Evolutionary conservation across 768 basidiomycete genomes (phyloP).

Genomic region (Amyloporia xantha): DNA sequence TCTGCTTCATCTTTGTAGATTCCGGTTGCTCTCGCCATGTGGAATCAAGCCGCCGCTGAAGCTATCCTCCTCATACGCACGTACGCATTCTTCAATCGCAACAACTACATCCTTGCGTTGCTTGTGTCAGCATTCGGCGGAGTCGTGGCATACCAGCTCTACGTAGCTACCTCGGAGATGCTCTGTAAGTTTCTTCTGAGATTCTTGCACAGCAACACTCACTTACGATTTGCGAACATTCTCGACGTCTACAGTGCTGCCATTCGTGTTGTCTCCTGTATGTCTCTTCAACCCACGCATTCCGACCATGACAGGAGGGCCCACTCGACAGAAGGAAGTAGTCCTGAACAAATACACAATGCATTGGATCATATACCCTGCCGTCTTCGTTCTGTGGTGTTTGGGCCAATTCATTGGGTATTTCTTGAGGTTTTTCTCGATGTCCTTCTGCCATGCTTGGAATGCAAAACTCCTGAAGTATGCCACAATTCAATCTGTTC

Average conservation of each 20-base stretch:
- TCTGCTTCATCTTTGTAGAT: slow-evolving; percentile 43
- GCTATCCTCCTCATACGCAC: slow-evolving; percentile 78
- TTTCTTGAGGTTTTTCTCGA: too few relatives aligned
- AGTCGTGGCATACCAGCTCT: slow-evolving; percentile 76
- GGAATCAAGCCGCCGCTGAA: slow-evolving; percentile 83
- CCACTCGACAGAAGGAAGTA: not conserved
- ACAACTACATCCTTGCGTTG: slow-evolving; percentile 55
- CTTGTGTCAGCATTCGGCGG: slow-evolving; percentile 63
- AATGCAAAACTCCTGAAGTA: not conserved
- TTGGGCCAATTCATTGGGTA: not conserved
- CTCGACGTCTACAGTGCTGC: slow-evolving; percentile 34
- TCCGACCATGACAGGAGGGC: not conserved
- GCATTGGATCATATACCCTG: not conserved
- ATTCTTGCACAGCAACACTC: too few relatives aligned
- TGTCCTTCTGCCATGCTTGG: not conserved
- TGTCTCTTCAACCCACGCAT: not conserved
- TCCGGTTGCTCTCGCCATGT: slow-evolving; percentile 77
- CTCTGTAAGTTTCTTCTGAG: slow-evolving; percentile 50
- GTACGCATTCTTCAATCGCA: slow-evolving; percentile 82
- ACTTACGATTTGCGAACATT: not conserved
- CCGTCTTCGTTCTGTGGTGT: not conserved
- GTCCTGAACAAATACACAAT: not conserved
- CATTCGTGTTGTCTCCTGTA: slow-evolving; percentile 33
- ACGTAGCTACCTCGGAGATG: slow-evolving; percentile 76
- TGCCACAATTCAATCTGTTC: not conserved